phyloP scores from a whole-genome alignment of 768 basidiomycete genomes.

The Mycena alexandri region DNA sequence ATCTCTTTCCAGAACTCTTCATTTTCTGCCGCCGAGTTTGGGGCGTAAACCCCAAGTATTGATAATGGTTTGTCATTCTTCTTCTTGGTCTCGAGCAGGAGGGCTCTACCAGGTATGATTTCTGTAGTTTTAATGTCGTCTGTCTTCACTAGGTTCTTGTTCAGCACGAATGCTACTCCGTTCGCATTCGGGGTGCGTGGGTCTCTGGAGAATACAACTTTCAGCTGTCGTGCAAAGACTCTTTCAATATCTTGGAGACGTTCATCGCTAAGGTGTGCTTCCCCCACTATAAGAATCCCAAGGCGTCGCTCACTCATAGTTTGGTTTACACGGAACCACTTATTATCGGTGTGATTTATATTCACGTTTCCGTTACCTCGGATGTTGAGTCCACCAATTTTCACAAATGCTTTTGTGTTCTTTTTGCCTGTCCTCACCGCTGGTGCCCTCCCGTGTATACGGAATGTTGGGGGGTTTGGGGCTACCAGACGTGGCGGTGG shows the following conservation, averaged over 20 bases:
- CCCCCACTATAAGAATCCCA: slow-evolving; percentile 28
- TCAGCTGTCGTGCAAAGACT: not conserved
- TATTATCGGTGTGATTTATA: slow-evolving; percentile 6
- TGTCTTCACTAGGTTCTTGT: slow-evolving; percentile 5
- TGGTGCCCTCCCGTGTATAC: not conserved
- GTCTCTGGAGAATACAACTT: not conserved
- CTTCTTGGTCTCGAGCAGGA: slow-evolving; percentile 31
- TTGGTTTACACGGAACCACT: slow-evolving; percentile 29
- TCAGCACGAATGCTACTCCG: slow-evolving; percentile 18
- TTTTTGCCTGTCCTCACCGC: not conserved
- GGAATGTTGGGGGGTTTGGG: not conserved
- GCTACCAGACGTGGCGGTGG: not conserved
- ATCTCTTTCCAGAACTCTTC: slow-evolving; percentile 46
- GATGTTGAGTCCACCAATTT: slow-evolving; percentile 30
- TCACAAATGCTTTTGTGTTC: slow-evolving; percentile 24
- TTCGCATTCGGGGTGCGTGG: not conserved
- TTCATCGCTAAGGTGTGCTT: slow-evolving; percentile 31
- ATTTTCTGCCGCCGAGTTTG: slow-evolving; percentile 45
- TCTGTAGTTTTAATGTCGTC: not conserved
- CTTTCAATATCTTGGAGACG: not conserved
- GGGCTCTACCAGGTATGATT: slow-evolving; percentile 15
- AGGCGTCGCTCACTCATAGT: slow-evolving; percentile 10
- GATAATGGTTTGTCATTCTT: slow-evolving; percentile 35
- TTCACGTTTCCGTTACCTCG: slow-evolving; percentile 8
- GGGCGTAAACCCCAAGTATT: slow-evolving; percentile 53